A percentile compares a stretch with the other conserved stretches of the same genome.
phyloP scores from a whole-genome alignment of 768 basidiomycete species.

The Candolleomyces efflorescens region DNA sequence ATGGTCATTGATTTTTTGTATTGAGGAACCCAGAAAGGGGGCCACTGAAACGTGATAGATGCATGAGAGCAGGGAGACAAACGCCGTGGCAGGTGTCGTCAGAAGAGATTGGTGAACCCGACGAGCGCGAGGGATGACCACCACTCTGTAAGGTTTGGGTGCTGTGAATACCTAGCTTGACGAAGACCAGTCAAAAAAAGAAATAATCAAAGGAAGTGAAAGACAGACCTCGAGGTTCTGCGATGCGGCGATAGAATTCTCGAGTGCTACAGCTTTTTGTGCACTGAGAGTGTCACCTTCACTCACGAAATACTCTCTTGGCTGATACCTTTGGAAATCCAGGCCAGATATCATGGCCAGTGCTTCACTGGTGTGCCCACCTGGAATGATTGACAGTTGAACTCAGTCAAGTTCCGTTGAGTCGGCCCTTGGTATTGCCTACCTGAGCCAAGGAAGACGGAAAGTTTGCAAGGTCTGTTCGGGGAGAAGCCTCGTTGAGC shows the following conservation, averaged over 20 bases:
- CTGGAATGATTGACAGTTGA: slow-evolving; percentile 35
- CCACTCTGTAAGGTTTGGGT: slow-evolving; percentile 37
- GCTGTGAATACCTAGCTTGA: neutral
- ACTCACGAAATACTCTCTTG: slow-evolving; percentile 77
- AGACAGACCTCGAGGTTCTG: slow-evolving; percentile 12
- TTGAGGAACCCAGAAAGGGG: slow-evolving; percentile 36
- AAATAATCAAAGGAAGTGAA: neutral
- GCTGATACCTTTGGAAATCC: slow-evolving; percentile 70
- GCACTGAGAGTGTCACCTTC: slow-evolving; percentile 79
- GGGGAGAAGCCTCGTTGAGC: neutral
- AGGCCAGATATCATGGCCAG: slow-evolving; percentile 67
- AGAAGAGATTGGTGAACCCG: slow-evolving; percentile 77
- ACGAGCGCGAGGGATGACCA: slow-evolving; percentile 83
- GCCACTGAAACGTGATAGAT: slow-evolving; percentile 55
- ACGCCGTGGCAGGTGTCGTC: slow-evolving; percentile 63
- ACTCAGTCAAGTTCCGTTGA: neutral
- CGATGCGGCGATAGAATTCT: slow-evolving; percentile 33
- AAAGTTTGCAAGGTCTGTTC: slow-evolving; percentile 40
- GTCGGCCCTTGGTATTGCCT: slow-evolving; percentile 18
- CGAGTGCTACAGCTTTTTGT: slow-evolving; percentile 64
- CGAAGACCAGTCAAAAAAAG: neutral
- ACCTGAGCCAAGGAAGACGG: slow-evolving; percentile 95
- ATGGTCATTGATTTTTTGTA: slow-evolving; percentile 26
- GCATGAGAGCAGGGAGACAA: slow-evolving; percentile 56
- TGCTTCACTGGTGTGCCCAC: slow-evolving; percentile 92